phyloP scores from a whole-genome alignment of 2,329 filamentous ascomycete species.

The Aureobasidium subglaciale region DNA sequence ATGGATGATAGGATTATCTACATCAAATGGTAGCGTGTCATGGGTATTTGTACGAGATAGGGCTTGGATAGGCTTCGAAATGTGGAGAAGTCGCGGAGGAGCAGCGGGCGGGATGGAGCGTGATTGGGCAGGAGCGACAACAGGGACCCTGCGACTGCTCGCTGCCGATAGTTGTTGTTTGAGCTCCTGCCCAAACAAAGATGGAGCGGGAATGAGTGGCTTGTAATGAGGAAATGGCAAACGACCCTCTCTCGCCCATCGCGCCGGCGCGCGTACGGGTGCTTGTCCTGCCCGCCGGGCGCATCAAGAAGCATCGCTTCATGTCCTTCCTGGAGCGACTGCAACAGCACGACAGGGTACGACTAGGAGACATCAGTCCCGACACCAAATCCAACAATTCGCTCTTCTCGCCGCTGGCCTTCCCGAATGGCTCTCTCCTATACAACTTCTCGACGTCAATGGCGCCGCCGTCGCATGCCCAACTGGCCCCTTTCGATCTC shows the following conservation, averaged over 20 bases:
- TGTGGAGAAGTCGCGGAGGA: neutral
- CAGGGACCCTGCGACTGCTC: neutral
- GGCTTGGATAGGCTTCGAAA: neutral
- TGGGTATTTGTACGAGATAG: neutral
- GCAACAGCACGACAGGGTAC: conserved; percentile 70
- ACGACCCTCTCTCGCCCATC: conserved; percentile 83
- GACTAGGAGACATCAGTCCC: conserved; percentile 77
- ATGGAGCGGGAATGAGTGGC: neutral
- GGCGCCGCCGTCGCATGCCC: conserved; percentile 70
- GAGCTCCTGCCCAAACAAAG: neutral
- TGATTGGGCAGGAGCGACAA: conserved; percentile 7
- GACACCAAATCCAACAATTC: conserved; percentile 81
- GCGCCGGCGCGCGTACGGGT: conserved; percentile 86
- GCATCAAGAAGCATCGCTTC: conserved; percentile 77
- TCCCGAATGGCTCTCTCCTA: conserved; percentile 76
- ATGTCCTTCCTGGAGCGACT: conserved; percentile 70
- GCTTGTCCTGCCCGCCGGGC: conserved; percentile 77
- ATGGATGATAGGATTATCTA: neutral
- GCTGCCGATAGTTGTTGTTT: neutral
- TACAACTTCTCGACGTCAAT: conserved; percentile 80
- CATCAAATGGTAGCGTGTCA: neutral
- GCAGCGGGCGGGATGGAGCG: neutral
- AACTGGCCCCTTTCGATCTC: conserved; percentile 81
- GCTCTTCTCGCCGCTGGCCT: conserved; percentile 88
- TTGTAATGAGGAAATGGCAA: conserved; percentile 61